Evolutionary conservation across 2,329 filamentous ascomycete genomes (phyloP).

Genomic region (Eutypella sp.): DNA sequence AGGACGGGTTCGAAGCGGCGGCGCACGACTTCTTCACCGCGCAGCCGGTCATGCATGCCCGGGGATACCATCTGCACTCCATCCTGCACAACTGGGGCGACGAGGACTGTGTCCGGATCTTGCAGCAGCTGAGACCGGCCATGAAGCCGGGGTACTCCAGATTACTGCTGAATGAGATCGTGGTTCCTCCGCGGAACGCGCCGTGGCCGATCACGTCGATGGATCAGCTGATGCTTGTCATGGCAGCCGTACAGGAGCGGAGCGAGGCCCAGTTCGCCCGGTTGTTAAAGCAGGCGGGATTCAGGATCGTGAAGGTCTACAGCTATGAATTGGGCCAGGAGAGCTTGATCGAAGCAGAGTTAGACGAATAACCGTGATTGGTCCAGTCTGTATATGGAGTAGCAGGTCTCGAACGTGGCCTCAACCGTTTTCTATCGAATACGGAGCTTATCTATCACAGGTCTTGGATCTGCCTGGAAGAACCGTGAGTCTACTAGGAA

Average conservation of each 20-base stretch:
- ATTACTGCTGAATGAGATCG: constrained; percentile 36
- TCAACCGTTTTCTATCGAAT: too few relatives aligned
- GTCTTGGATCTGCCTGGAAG: too few relatives aligned
- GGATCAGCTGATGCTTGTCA: constrained; percentile 21
- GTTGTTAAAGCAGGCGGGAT: constrained; percentile 14
- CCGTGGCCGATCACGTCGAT: constrained; percentile 19
- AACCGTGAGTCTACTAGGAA: too few relatives aligned
- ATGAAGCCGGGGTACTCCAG: constrained; percentile 30
- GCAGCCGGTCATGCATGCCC: constrained; percentile 22
- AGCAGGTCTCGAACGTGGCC: neutral
- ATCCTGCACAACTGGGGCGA: constrained; percentile 35
- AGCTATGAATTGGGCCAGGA: constrained; percentile 17
- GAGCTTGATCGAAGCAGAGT: constrained; percentile 21
- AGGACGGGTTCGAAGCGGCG: constrained; percentile 7
- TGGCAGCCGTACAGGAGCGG: constrained; percentile 17
- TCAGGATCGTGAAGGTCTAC: constrained; percentile 14
- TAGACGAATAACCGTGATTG: too few relatives aligned
- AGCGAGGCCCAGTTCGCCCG: constrained; percentile 14
- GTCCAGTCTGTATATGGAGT: too few relatives aligned
- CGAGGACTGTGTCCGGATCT: constrained; percentile 26
- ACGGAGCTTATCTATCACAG: too few relatives aligned
- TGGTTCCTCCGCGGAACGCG: constrained; percentile 26
- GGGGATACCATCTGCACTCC: constrained; percentile 24
- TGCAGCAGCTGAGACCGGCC: constrained; percentile 23
- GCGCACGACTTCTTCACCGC: constrained; percentile 26